Evolutionary conservation across 2,329 filamentous ascomycete genomes (phyloP).

Genomic region (Aspergillus calidoustus): DNA sequence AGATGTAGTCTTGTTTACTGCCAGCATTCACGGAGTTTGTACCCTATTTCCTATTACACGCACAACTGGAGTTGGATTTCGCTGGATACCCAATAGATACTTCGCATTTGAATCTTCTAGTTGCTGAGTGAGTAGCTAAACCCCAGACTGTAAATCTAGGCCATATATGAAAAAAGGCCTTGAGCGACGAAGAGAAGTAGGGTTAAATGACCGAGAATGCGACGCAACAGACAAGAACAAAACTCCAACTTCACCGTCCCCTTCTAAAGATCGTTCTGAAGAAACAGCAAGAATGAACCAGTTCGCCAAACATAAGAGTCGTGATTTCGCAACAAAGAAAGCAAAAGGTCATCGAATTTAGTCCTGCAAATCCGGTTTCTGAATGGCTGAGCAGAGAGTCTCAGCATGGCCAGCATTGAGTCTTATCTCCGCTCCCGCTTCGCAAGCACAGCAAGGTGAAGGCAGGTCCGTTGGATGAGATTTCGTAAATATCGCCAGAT

Average conservation of each 20-base stretch:
- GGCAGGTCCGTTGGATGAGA: not conserved
- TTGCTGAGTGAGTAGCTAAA: constrained; percentile 3
- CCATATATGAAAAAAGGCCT: constrained; percentile 4
- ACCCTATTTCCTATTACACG: constrained; percentile 7
- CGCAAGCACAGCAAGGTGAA: not conserved
- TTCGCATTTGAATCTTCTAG: constrained; percentile 15
- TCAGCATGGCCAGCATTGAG: constrained; percentile 22
- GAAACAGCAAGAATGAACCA: not conserved
- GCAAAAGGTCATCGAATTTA: not conserved
- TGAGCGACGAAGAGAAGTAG: not conserved
- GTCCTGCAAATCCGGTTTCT: not conserved
- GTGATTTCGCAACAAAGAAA: not conserved
- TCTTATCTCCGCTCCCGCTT: not conserved
- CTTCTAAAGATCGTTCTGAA: constrained; percentile 20
- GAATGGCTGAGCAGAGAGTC: not conserved
- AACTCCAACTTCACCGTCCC: constrained; percentile 22
- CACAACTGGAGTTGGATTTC: constrained; percentile 1
- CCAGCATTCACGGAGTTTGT: constrained; percentile 27
- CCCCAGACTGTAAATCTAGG: not conserved
- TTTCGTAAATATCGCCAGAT: constrained; percentile 1
- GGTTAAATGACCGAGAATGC: constrained; percentile 8
- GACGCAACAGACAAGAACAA: constrained; percentile 10
- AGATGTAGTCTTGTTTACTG: constrained; percentile 25
- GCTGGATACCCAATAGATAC: constrained; percentile 25
- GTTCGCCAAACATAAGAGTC: not conserved